Conservation (phyloP, 163 green algal species). For the Scenedesmus sp. region DNA sequence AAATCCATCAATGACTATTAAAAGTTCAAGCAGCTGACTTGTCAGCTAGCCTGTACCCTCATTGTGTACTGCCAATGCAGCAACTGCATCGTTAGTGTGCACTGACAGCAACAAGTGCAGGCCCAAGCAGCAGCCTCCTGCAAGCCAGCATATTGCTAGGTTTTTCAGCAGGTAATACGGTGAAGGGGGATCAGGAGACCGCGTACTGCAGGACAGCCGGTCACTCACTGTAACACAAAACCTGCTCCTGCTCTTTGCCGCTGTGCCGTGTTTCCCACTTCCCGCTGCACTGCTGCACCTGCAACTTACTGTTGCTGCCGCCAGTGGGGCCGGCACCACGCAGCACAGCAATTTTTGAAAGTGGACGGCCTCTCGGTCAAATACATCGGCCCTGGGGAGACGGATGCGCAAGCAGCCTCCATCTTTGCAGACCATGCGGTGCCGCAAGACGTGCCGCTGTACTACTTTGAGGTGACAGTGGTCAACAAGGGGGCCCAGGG, state of each 20-base stretch:
- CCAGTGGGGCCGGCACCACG: constrained; percentile 28
- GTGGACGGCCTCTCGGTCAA: constrained; percentile 61
- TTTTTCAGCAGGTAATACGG: too few relatives aligned
- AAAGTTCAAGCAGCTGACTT: not conserved
- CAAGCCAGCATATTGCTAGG: too few relatives aligned
- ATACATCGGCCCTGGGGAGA: constrained; percentile 75
- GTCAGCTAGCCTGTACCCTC: too few relatives aligned
- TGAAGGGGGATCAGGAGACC: too few relatives aligned
- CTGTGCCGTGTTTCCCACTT: too few relatives aligned
- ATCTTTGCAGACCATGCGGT: constrained; percentile 83
- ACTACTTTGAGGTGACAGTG: constrained; percentile 88
- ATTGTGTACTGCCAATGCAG: not conserved
- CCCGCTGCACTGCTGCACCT: too few relatives aligned
- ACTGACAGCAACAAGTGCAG: too few relatives aligned
- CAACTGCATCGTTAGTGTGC: not conserved
- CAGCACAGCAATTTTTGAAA: constrained; percentile 57
- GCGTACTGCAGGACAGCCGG: too few relatives aligned
- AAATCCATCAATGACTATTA: not conserved
- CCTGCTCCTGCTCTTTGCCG: too few relatives aligned
- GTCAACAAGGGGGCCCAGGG: constrained; percentile 72
- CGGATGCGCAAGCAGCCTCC: constrained; percentile 85
- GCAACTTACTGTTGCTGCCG: constrained; percentile 57
- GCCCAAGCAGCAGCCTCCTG: too few relatives aligned
- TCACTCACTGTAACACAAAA: too few relatives aligned
- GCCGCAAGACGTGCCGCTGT: constrained; percentile 78